Percentiles rank a stretch among this genome's conserved stretches.
These are phyloP conservation scores for Phytophthora boehmeriae DNA, from an alignment of 352 stramenopile species.

Conservation along the genomic window DNA sequence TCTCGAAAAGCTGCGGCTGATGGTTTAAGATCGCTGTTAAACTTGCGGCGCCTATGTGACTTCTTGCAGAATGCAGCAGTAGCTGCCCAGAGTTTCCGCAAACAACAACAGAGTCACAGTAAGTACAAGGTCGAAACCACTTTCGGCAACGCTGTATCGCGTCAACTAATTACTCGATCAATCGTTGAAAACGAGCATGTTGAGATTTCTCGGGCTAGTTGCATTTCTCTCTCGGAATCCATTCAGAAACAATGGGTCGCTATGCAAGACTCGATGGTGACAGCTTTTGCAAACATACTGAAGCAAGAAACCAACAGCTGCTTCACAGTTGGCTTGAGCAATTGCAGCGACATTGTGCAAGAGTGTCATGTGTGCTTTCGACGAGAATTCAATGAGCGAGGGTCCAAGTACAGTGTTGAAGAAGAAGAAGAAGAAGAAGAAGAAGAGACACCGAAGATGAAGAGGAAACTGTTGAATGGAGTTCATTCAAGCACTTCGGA, in stretches of 20 bases:
- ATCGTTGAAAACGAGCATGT: not conserved
- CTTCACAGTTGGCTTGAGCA: constrained; percentile 41
- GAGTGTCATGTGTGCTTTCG: constrained; percentile 51
- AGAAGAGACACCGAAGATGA: constrained; percentile 36
- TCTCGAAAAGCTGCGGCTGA: constrained; percentile 1
- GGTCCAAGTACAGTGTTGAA: constrained; percentile 14
- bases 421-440: constrained; percentile 32
- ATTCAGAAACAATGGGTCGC: constrained; percentile 53
- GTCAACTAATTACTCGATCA: constrained; percentile 17
- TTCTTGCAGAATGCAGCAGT: constrained; percentile 59
- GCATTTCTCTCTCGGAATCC: constrained; percentile 15
- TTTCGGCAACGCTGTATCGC: constrained; percentile 70
- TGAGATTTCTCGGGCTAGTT: constrained; percentile 1
- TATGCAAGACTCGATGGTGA: constrained; percentile 35
- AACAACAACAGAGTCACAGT: constrained; percentile 42
- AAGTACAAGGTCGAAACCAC: constrained; percentile 65
- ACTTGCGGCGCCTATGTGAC: constrained; percentile 54
- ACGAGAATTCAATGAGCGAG: constrained; percentile 10
- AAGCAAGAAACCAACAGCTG: constrained; percentile 29
- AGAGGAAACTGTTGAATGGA: constrained; percentile 65
- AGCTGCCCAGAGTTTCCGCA: constrained; percentile 40
- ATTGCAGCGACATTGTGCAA: constrained; percentile 22
- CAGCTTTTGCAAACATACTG: constrained; percentile 26
- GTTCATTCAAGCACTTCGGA: constrained; percentile 40
- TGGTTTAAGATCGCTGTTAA: constrained; percentile 55